Percentiles rank a stretch among this genome's conserved stretches.
Evolutionary conservation across 768 basidiomycete genomes (phyloP).

Genomic region (Lentinula lateritia): DNA sequence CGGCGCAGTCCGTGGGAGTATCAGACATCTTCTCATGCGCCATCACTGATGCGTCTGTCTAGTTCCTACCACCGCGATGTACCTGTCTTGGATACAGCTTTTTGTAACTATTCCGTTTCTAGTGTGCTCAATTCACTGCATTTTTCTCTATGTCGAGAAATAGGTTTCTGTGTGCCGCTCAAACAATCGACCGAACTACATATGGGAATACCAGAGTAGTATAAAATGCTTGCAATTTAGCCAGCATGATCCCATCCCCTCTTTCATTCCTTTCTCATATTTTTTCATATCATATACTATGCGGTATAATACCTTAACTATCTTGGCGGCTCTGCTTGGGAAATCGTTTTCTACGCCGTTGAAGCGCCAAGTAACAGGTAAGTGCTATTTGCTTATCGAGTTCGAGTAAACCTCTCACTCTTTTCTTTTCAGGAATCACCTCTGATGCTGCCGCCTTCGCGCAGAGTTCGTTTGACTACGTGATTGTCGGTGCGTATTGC

Average conservation of each 20-base stretch:
- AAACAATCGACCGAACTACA: not conserved
- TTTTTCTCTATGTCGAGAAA: not conserved
- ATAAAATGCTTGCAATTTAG: not conserved
- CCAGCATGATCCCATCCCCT: not conserved
- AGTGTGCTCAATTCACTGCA: not conserved
- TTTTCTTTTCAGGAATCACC: not conserved
- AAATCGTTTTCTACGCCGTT: not conserved
- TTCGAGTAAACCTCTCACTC: not conserved
- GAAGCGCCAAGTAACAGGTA: not conserved
- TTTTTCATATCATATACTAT: not conserved
- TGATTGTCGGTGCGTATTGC: not conserved
- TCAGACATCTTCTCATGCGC: not conserved
- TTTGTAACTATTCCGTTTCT: not conserved
- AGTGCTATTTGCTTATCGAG: not conserved
- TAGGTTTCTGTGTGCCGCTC: not conserved
- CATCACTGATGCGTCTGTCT: not conserved
- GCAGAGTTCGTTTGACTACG: not conserved
- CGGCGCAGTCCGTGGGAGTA: too few relatives aligned
- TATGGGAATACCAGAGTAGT: not conserved
- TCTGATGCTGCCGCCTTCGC: slow-evolving; percentile 1
- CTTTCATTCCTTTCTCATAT: not conserved
- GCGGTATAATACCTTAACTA: not conserved
- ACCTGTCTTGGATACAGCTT: not conserved
- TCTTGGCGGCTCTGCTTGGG: not conserved
- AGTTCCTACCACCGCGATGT: not conserved